A percentile compares a stretch with the other conserved stretches of the same genome.
phyloP scores from a whole-genome alignment of 2,329 filamentous ascomycete genomes.

The Albifimbria verrucaria region DNA sequence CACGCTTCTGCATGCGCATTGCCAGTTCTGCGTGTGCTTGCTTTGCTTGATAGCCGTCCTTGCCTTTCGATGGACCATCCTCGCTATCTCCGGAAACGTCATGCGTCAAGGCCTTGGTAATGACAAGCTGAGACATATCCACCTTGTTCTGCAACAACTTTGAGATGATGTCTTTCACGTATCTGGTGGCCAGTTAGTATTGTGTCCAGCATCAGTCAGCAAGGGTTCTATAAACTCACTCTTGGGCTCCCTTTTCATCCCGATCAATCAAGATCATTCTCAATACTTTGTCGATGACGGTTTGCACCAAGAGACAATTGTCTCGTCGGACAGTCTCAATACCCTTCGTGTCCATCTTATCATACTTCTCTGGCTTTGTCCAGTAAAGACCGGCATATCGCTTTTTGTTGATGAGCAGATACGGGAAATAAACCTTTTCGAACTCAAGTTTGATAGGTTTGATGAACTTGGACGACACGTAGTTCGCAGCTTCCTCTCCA shows the following conservation, averaged over 20 bases:
- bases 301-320: slow-evolving; percentile 93
- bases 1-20: slow-evolving; percentile 94
- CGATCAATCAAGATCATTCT: slow-evolving; percentile 94
- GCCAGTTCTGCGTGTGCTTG: slow-evolving; percentile 96
- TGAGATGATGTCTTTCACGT: slow-evolving; percentile 94
- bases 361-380: slow-evolving; percentile 90
- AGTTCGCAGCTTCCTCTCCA: slow-evolving; percentile 87
- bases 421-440: slow-evolving; percentile 98
- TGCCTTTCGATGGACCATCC: slow-evolving; percentile 32
- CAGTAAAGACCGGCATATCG: slow-evolving; percentile 97
- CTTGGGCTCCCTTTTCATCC: slow-evolving; percentile 86
- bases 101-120: slow-evolving; percentile 87
- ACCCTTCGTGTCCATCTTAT: slow-evolving; percentile 99
- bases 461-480: slow-evolving; percentile 86
- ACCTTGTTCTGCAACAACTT: slow-evolving; percentile 95
- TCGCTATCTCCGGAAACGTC: background rate
- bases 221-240: too few species aligned
- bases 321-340: slow-evolving; percentile 97
- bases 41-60: slow-evolving; percentile 84
- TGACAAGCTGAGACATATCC: slow-evolving; percentile 98
- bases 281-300: slow-evolving; percentile 93
- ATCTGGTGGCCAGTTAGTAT: slow-evolving; percentile 62
- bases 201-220: too few species aligned
- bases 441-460: slow-evolving; percentile 99
- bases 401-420: slow-evolving; percentile 99